phyloP scores from a whole-genome alignment of 345 rosid species.

The Syzygium aromaticum region DNA sequence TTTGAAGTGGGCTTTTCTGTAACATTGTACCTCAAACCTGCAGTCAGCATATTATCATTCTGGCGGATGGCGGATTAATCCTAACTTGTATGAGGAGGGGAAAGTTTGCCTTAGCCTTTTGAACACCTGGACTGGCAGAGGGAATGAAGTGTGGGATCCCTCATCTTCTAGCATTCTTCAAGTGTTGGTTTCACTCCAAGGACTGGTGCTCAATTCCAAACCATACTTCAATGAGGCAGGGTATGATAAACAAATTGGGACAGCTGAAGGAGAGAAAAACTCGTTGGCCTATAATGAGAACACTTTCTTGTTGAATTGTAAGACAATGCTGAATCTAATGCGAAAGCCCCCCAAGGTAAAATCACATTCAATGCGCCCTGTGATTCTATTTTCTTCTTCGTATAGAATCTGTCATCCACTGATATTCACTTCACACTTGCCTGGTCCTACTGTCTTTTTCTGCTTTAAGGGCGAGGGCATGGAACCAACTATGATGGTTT shows the following conservation, averaged over 20 bases:
- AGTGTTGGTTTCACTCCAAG: slow-evolving; percentile 96
- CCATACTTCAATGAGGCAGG: slow-evolving; percentile 99
- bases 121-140: slow-evolving; percentile 95
- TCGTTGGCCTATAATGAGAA: slow-evolving; percentile 89
- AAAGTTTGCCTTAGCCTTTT: slow-evolving; percentile 98
- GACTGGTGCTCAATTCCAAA: slow-evolving; percentile 85
- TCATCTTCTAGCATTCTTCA: slow-evolving; percentile 94
- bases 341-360: slow-evolving; percentile 85
- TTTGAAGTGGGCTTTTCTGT: neutral
- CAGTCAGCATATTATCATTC: slow-evolving; percentile 96
- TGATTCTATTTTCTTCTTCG: neutral
- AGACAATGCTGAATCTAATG: slow-evolving; percentile 90
- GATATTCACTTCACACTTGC: neutral
- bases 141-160: slow-evolving; percentile 98
- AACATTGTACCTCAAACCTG: slow-evolving; percentile 10
- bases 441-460: neutral
- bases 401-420: neutral
- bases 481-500: neutral
- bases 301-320: slow-evolving; percentile 85
- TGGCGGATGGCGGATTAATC: slow-evolving; percentile 97
- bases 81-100: slow-evolving; percentile 92
- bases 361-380: neutral
- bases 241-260: slow-evolving; percentile 86
- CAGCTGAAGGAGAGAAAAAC: slow-evolving; percentile 97
- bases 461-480: neutral